Evolutionary conservation across 148 eudicot genomes (phyloP).

Genomic region (Amaranthus palmeri): DNA sequence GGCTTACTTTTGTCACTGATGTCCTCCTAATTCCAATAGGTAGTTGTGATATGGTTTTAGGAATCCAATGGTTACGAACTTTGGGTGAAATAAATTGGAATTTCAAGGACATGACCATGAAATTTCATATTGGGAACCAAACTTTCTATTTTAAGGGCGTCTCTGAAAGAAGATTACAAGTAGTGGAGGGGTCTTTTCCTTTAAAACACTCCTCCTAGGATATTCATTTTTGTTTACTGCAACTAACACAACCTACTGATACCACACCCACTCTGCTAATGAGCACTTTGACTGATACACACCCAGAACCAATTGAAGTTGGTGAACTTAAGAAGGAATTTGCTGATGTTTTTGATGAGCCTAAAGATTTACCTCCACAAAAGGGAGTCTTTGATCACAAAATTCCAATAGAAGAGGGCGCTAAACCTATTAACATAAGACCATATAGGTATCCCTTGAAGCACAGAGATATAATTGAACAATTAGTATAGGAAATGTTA

Average conservation of each 20-base stretch:
- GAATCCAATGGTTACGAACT: neutral
- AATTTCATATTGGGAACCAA: neutral
- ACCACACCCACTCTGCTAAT: neutral
- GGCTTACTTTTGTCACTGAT: neutral
- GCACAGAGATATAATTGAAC: too few species aligned
- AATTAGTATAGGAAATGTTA: too few species aligned
- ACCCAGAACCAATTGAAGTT: neutral
- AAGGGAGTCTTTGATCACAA: neutral
- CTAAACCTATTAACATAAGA: neutral
- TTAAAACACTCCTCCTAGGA: neutral
- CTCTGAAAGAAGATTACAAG: too few species aligned
- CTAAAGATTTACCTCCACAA: neutral
- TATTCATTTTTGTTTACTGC: neutral
- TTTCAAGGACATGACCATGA: neutral
- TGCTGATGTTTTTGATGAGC: neutral
- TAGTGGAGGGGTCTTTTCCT: neutral
- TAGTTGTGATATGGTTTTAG: neutral
- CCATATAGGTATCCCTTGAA: too few species aligned
- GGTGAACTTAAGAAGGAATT: neutral
- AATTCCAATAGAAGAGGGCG: too few species aligned
- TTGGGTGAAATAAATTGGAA: neutral
- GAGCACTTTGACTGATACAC: neutral
- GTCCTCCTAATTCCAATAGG: neutral
- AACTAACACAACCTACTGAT: neutral
- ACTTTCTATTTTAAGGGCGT: neutral